phyloP scores from a whole-genome alignment of 2,329 filamentous ascomycete species.

The Aspergillus novoparasiticus region DNA sequence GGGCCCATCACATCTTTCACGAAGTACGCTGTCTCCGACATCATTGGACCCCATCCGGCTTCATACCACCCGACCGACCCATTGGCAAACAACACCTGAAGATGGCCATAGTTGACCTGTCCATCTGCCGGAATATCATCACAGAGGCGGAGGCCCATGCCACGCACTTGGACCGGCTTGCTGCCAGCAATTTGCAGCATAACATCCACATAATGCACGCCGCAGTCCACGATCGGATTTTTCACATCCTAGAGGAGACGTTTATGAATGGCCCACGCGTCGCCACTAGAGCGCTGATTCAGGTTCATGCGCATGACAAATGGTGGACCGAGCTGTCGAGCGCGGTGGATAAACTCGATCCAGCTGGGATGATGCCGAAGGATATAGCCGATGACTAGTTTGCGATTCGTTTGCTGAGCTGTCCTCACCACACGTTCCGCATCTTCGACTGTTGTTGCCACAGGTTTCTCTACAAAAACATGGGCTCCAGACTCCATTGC shows the following conservation, averaged over 20 bases:
- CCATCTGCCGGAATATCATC: not conserved
- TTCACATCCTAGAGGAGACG: not conserved
- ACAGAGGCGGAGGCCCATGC: not conserved
- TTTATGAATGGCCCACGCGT: not conserved
- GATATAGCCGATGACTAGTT: not conserved
- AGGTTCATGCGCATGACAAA: not conserved
- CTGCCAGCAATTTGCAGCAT: not conserved
- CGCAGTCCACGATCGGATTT: not conserved
- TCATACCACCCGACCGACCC: not conserved
- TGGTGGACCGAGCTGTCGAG: not conserved
- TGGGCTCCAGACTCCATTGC: not conserved
- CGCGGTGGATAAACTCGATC: not conserved
- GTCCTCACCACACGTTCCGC: not conserved
- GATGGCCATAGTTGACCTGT: not conserved
- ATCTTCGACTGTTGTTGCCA: not conserved
- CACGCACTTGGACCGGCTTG: not conserved
- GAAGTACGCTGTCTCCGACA: not conserved
- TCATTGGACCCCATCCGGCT: not conserved
- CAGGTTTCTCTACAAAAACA: not conserved
- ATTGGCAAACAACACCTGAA: not conserved
- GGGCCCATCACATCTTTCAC: not conserved
- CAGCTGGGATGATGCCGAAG: not conserved
- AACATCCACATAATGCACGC: not conserved
- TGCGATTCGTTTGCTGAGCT: not conserved
- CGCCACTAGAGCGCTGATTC: not conserved